Conservation (phyloP, 1,284 basidiomycete genomes). For the Laetiporus sulphureus region DNA sequence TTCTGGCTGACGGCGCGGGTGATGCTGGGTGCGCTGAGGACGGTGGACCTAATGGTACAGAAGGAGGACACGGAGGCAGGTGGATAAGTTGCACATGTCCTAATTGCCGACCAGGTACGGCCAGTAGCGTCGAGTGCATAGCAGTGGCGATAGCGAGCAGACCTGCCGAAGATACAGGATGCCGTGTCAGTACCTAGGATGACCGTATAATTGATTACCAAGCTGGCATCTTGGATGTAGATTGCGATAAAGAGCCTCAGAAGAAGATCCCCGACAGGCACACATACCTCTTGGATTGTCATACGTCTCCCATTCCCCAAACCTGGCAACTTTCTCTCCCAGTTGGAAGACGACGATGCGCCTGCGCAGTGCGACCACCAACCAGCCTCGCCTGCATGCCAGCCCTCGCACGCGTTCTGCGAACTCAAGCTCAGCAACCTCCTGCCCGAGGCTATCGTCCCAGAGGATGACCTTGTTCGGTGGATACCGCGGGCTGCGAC, state of each 20-base stretch:
- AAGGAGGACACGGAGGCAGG: conserved; percentile 70
- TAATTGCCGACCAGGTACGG: conserved; percentile 81
- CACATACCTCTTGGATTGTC: conserved; percentile 79
- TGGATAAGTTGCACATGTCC: conserved; percentile 91
- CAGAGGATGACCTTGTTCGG: conserved; percentile 93
- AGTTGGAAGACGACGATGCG: conserved; percentile 80
- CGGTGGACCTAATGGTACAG: conserved; percentile 42
- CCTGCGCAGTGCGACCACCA: conserved; percentile 77
- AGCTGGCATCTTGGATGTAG: too few relatives aligned
- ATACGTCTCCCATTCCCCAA: conserved; percentile 83
- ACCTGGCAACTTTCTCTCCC: conserved; percentile 51
- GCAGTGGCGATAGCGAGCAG: conserved; percentile 79
- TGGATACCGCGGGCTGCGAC: conserved; percentile 84
- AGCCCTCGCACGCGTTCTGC: conserved; percentile 81
- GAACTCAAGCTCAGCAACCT: conserved; percentile 90
- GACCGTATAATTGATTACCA: too few relatives aligned
- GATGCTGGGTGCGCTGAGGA: conserved; percentile 38
- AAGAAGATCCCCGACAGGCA: conserved; percentile 1
- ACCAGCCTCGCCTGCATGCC: conserved; percentile 73
- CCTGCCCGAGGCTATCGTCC: conserved; percentile 70
- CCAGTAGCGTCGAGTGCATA: conserved; percentile 73
- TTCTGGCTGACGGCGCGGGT: conserved; percentile 47
- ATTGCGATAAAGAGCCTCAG: too few relatives aligned
- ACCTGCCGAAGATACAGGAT: conserved; percentile 40
- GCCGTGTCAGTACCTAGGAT: too few relatives aligned